These are phyloP conservation scores for Urochloa ruziziensis DNA, from an alignment of 176 grass and related monocot species.

Conservation along the genomic window DNA sequence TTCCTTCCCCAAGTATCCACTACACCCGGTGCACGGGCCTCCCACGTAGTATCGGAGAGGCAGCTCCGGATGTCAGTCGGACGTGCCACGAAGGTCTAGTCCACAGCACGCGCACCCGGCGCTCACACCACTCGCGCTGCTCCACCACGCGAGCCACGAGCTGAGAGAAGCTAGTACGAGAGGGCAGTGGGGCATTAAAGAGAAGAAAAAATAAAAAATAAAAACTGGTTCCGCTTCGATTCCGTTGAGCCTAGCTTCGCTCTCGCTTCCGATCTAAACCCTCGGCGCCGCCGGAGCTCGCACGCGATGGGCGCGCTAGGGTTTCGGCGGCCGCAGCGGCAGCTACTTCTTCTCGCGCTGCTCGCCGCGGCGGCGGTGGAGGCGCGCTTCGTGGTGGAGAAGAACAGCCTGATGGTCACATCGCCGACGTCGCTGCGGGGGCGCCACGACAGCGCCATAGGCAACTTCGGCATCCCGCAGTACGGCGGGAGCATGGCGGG, in stretches of 20 bases:
- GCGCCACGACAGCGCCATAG: slow-evolving; percentile 87
- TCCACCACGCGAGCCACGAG: background rate
- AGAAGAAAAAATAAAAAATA: background rate
- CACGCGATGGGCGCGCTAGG: slow-evolving; percentile 36
- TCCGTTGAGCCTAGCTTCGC: background rate
- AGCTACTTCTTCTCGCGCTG: background rate
- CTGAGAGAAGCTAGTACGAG: background rate
- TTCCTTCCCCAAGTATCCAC: too few species aligned
- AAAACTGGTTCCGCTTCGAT: slow-evolving; percentile 10
- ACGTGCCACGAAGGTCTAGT: background rate
- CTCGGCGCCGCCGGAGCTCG: slow-evolving; percentile 19
- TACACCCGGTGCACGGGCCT: too few species aligned
- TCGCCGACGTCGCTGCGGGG: slow-evolving; percentile 63
- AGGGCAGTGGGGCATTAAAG: background rate
- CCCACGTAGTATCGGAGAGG: background rate
- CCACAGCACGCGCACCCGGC: background rate
- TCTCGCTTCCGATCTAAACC: slow-evolving; percentile 31
- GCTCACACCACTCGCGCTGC: background rate
- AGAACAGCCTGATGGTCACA: slow-evolving; percentile 96
- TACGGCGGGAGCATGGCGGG: slow-evolving; percentile 97
- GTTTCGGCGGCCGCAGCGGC: background rate
- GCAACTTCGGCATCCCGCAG: slow-evolving; percentile 96
- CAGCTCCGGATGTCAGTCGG: background rate
- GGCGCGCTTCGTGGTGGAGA: slow-evolving; percentile 93
- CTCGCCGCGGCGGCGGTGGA: slow-evolving; percentile 34